Percentiles rank a stretch among this genome's conserved stretches.
phyloP scores from a whole-genome alignment of 148 eudicot genomes.

The Pharnaceum exiguum region DNA sequence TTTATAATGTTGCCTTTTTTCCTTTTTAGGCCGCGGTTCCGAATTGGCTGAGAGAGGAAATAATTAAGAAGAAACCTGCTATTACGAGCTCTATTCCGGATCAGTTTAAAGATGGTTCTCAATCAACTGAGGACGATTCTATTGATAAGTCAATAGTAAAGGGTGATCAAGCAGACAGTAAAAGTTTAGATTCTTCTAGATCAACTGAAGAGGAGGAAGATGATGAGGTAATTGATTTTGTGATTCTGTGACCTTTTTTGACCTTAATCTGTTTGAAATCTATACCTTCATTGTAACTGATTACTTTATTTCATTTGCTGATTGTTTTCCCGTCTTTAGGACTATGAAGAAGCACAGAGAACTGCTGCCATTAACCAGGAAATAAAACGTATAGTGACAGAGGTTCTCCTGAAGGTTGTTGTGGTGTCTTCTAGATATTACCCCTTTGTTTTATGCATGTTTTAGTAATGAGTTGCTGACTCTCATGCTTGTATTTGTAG shows the following conservation, averaged over 20 bases:
- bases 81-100: constrained; percentile 54
- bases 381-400: constrained; percentile 92
- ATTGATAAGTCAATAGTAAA: constrained; percentile 44
- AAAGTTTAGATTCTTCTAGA: constrained; percentile 71
- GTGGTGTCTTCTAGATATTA: constrained; percentile 1
- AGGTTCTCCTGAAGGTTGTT: constrained; percentile 87
- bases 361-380: constrained; percentile 85
- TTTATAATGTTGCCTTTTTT: constrained; percentile 3
- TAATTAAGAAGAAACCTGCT: constrained; percentile 79
- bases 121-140: constrained; percentile 65
- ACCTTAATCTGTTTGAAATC: not conserved
- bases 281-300: not conserved
- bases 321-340: constrained; percentile 42
- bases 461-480: constrained; percentile 21
- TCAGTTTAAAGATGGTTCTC: constrained; percentile 39
- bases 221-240: constrained; percentile 34
- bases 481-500: constrained; percentile 34
- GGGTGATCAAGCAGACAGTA: constrained; percentile 72
- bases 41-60: constrained; percentile 97
- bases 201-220: constrained; percentile 88
- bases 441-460: not conserved
- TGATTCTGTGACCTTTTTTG: constrained; percentile 16
- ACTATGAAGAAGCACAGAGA: constrained; percentile 69
- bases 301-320: constrained; percentile 2
- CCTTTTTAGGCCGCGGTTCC: constrained; percentile 79